Evolutionary conservation across 2,329 filamentous ascomycete genomes (phyloP).

Genomic region (Aspergillus sp.): DNA sequence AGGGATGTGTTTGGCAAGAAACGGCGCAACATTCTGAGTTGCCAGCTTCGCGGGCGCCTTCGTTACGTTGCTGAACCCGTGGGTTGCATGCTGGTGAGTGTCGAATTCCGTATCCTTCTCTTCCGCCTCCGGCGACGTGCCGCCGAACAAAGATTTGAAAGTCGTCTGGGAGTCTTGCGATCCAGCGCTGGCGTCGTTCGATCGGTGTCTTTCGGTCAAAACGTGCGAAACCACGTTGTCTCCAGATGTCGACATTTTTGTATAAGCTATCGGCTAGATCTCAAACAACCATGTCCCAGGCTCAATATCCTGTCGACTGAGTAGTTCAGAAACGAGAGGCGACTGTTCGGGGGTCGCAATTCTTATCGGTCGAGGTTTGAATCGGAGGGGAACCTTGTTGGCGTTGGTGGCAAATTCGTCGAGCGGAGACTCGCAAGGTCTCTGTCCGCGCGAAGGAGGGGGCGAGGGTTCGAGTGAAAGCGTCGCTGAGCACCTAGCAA

Average conservation of each 20-base stretch:
- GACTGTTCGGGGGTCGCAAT: not conserved
- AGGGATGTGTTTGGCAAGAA: conserved; percentile 87
- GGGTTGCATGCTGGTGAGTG: conserved; percentile 22
- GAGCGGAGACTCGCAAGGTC: not conserved
- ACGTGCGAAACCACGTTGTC: not conserved
- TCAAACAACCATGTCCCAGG: not conserved
- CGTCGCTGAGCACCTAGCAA: not conserved
- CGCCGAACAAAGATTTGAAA: conserved; percentile 24
- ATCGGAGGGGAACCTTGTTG: not conserved
- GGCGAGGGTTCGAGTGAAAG: not conserved
- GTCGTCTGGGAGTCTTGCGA: conserved; percentile 9
- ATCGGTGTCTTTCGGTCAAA: conserved; percentile 6
- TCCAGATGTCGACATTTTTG: not conserved
- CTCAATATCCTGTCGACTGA: not conserved
- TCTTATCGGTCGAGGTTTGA: not conserved
- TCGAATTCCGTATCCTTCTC: conserved; percentile 23
- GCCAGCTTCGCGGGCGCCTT: conserved; percentile 61
- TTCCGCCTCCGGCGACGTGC: conserved; percentile 15
- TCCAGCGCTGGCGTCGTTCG: not conserved
- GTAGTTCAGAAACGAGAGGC: not conserved
- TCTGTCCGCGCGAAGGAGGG: not conserved
- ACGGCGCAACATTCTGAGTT: conserved; percentile 78
- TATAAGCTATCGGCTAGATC: not conserved
- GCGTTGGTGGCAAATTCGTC: conserved; percentile 4
- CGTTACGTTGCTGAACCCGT: conserved; percentile 36